Percentiles rank a stretch among this genome's conserved stretches.
Evolutionary conservation across 495 filamentous ascomycete species (phyloP).

Genomic region (Sporormia fimetaria): DNA sequence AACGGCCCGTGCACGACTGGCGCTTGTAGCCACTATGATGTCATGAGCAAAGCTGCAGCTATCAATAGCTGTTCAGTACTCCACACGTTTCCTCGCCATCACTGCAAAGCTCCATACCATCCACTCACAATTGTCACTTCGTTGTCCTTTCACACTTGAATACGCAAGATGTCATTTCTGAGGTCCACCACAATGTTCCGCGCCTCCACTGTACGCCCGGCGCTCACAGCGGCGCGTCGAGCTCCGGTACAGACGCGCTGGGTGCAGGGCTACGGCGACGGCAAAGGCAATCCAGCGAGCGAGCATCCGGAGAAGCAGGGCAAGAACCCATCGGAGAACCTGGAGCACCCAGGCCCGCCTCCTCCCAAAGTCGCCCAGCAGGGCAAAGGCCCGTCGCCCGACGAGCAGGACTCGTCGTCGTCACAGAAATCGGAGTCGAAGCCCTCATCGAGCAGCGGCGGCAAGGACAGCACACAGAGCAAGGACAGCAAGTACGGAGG

Average conservation of each 20-base stretch:
- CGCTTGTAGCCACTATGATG: too few species aligned
- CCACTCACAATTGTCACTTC: background rate
- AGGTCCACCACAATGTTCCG: conserved; percentile 15
- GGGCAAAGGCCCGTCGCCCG: conserved; percentile 7
- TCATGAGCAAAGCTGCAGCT: too few species aligned
- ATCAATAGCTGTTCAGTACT: background rate
- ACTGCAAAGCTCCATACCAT: background rate
- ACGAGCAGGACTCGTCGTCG: background rate
- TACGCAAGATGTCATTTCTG: conserved; percentile 29
- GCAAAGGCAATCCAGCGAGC: conserved; percentile 26
- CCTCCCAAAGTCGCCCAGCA: conserved; percentile 23
- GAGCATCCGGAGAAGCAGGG: conserved; percentile 28
- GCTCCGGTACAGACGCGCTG: conserved; percentile 19
- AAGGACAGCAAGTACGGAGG: conserved; percentile 9
- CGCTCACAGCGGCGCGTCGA: conserved; percentile 14
- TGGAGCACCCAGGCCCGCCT: conserved; percentile 32
- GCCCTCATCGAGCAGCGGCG: background rate
- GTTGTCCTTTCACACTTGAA: too few species aligned
- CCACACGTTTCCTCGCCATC: background rate
- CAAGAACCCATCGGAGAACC: conserved; percentile 19
- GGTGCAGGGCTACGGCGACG: conserved; percentile 31
- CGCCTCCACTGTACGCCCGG: conserved; percentile 21
- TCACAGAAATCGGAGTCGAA: background rate
- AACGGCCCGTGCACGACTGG: too few species aligned
- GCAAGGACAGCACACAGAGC: background rate